Evolutionary conservation across 257 asterid genomes (phyloP).

Genomic region (Lantana camara): DNA sequence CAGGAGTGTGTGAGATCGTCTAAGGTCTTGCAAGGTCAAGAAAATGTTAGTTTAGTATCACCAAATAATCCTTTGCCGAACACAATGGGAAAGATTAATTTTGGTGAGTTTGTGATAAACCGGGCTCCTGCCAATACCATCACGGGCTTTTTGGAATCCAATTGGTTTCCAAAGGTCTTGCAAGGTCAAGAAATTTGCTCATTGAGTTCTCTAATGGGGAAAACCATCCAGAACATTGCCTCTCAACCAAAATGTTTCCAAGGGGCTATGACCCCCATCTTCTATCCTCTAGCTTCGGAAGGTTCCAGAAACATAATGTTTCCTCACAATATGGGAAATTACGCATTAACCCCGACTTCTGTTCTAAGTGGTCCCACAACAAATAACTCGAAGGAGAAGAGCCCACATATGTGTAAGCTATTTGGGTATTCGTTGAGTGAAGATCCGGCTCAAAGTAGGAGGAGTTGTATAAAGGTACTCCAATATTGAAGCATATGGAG

Average conservation of each 20-base stretch:
- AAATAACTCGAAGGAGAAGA: conserved; percentile 38
- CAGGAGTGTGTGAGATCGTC: conserved; percentile 77
- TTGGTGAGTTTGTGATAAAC: conserved; percentile 42
- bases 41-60: conserved; percentile 59
- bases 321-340: conserved; percentile 45
- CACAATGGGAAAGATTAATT: conserved; percentile 43
- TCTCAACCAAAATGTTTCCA: neutral
- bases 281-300: conserved; percentile 81
- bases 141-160: conserved; percentile 89
- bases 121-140: conserved; percentile 50
- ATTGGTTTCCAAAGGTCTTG: conserved; percentile 98
- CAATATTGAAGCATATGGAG: neutral
- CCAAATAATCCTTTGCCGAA: conserved; percentile 43
- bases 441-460: conserved; percentile 57
- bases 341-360: conserved; percentile 32
- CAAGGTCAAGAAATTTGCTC: conserved; percentile 99
- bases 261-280: conserved; percentile 37
- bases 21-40: conserved; percentile 99
- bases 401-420: conserved; percentile 45
- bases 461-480: conserved; percentile 69
- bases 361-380: conserved; percentile 33
- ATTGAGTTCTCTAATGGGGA: conserved; percentile 66
- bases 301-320: conserved; percentile 58
- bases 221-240: conserved; percentile 42
- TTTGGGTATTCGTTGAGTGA: conserved; percentile 64